Percentiles rank a stretch among this genome's conserved stretches.
Evolutionary conservation across 176 grass and related monocot species (phyloP).

Genomic region (Pontederia crassipes): DNA sequence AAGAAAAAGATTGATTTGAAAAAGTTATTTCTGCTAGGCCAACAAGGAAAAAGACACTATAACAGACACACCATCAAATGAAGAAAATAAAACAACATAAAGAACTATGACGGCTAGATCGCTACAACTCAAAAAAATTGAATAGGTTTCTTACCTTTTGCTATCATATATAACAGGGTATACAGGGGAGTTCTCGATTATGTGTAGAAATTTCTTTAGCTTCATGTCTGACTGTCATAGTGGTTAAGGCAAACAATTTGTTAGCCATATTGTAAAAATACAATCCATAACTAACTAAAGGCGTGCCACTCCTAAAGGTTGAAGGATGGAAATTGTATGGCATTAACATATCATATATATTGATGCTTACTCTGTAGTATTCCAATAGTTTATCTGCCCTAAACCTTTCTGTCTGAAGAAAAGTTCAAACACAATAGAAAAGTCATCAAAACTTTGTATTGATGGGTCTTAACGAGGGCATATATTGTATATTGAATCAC

Average conservation of each 20-base stretch:
- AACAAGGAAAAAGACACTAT: not conserved
- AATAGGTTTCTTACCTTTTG: constrained; percentile 46
- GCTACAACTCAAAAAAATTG: not conserved
- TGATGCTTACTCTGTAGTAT: constrained; percentile 67
- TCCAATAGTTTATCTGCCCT: constrained; percentile 71
- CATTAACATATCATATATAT: not conserved
- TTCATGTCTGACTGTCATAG: constrained; percentile 73
- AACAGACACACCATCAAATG: constrained; percentile 3
- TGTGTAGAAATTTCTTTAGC: constrained; percentile 92
- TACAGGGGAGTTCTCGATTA: constrained; percentile 87
- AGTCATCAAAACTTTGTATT: too few relatives aligned
- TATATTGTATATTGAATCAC: not conserved
- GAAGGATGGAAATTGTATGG: not conserved
- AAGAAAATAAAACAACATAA: not conserved
- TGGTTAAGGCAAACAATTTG: constrained; percentile 13
- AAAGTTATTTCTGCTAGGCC: not conserved
- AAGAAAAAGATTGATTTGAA: too few relatives aligned
- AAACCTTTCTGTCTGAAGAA: constrained; percentile 61
- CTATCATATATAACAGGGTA: constrained; percentile 95
- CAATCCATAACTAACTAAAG: too few relatives aligned
- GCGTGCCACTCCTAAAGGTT: too few relatives aligned
- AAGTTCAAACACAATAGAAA: constrained; percentile 12
- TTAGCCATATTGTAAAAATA: constrained; percentile 9
- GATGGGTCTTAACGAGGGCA: too few relatives aligned
- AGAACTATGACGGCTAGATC: too few relatives aligned